Evolutionary conservation across 2,329 filamentous ascomycete species (phyloP).

Genomic region (Colletotrichum sp.): DNA sequence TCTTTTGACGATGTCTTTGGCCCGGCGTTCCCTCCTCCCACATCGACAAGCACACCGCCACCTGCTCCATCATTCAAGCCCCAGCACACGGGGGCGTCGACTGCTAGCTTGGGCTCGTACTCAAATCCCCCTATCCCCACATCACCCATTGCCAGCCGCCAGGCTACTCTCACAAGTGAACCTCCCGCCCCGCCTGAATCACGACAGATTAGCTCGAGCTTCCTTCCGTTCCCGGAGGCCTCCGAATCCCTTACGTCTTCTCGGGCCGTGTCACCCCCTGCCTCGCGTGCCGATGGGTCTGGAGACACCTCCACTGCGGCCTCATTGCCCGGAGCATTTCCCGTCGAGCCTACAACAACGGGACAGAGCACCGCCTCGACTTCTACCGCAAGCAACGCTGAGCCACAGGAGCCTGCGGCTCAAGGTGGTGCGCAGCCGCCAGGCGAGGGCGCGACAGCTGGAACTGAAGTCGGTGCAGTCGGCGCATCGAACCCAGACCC

Average conservation of each 20-base stretch:
- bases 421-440: constrained; percentile 28
- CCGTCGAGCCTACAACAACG: constrained; percentile 42
- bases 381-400: constrained; percentile 33
- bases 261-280: constrained; percentile 77
- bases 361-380: constrained; percentile 37
- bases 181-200: constrained; percentile 70
- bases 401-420: constrained; percentile 25
- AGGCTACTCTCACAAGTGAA: constrained; percentile 61
- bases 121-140: constrained; percentile 60
- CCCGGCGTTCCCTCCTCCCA: constrained; percentile 60
- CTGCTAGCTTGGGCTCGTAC: constrained; percentile 56
- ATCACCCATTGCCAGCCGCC: constrained; percentile 68
- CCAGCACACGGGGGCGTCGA: constrained; percentile 63
- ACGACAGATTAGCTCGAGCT: constrained; percentile 78
- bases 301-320: constrained; percentile 37
- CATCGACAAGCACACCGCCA: constrained; percentile 47
- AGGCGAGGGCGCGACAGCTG: constrained; percentile 3
- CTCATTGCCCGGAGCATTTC: constrained; percentile 34
- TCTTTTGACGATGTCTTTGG: constrained; percentile 90
- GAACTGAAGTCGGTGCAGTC: background rate
- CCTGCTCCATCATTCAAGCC: constrained; percentile 67
- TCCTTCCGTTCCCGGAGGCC: constrained; percentile 72
- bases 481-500: constrained; percentile 42
- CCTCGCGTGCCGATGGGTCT: constrained; percentile 60
- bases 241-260: constrained; percentile 78